Evolutionary conservation across 805 yeast species (phyloP).

Genomic region (Schwanniomyces pseudopolymorphus): DNA sequence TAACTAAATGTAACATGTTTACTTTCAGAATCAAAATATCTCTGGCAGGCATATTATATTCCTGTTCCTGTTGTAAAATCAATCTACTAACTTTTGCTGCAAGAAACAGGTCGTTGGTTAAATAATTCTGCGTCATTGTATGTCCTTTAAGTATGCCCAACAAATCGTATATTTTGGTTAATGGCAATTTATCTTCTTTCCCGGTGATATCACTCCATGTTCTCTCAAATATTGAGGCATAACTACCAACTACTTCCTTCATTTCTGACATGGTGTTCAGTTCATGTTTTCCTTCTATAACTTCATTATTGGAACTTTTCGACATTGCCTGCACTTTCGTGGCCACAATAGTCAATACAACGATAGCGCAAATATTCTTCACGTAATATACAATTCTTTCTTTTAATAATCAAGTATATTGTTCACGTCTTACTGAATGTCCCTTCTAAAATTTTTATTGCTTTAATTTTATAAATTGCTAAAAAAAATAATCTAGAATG

Average conservation of each 20-base stretch:
- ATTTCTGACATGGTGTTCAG: neutral
- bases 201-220: neutral
- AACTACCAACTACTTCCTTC: neutral
- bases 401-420: too few relatives aligned
- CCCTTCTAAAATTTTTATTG: neutral
- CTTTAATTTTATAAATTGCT: neutral
- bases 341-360: neutral
- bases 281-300: neutral
- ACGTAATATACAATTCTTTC: neutral
- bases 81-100: neutral
- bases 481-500: neutral
- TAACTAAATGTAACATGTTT: constrained; percentile 14
- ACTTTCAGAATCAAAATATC: neutral
- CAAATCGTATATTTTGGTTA: constrained; percentile 23
- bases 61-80: neutral
- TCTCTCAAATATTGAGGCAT: neutral
- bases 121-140: constrained; percentile 16
- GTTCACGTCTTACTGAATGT: too few relatives aligned
- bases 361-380: neutral
- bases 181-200: constrained; percentile 3
- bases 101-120: constrained; percentile 25
- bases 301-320: neutral
- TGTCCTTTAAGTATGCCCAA: constrained; percentile 20
- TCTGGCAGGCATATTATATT: neutral
- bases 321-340: neutral